Conservation (phyloP, 2,329 filamentous ascomycete species). For the Phialemoniopsis sp. region DNA sequence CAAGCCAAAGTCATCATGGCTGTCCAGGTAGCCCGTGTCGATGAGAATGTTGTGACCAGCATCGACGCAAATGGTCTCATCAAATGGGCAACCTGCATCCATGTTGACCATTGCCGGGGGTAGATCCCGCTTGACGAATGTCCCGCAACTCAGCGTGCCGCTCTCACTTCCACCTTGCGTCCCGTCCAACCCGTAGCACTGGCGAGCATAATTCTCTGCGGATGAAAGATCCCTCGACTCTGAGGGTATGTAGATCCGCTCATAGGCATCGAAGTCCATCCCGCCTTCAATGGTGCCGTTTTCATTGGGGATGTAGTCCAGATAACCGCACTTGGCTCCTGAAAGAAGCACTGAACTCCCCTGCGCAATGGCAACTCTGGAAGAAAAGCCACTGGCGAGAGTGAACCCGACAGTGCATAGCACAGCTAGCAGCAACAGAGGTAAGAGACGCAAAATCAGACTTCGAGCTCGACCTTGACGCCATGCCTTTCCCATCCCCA, state of each 20-base stretch:
- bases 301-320: no score
- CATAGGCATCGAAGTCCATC: not conserved
- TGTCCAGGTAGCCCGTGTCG: conserved; percentile 12
- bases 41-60: conserved; percentile 3
- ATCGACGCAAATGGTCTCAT: conserved; percentile 5
- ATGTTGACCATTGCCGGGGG: not conserved
- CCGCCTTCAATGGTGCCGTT: not conserved
- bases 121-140: conserved; percentile 3
- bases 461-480: no score
- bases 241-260: not conserved
- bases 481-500: no score
- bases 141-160: conserved; percentile 1
- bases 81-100: conserved; percentile 13
- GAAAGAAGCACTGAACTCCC: conserved; percentile 2
- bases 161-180: not conserved
- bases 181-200: conserved; percentile 11
- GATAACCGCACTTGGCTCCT: conserved; percentile 3
- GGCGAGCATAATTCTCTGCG: conserved; percentile 10
- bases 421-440: no score
- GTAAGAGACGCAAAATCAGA: not conserved
- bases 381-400: not conserved
- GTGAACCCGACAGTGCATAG: no score
- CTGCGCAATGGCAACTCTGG: conserved; percentile 2
- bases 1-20: conserved; percentile 12
- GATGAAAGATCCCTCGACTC: not conserved